Conservation (phyloP, 2,329 filamentous ascomycete genomes). For the Botryotinia narcissicola region DNA sequence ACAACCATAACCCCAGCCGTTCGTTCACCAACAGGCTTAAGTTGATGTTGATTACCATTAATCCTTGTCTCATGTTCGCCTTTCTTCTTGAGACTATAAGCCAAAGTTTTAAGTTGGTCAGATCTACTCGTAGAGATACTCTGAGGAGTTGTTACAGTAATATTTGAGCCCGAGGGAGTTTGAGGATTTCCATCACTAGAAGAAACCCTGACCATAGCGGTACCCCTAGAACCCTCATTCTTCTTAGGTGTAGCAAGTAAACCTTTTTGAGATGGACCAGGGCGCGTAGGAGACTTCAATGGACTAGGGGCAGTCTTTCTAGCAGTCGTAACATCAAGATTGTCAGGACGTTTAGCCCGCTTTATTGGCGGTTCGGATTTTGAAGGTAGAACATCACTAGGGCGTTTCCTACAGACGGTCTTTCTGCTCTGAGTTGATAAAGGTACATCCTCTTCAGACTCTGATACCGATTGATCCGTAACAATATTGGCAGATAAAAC, state of each 20-base stretch:
- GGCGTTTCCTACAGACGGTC: slow-evolving; percentile 30
- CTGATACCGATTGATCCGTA: slow-evolving; percentile 10
- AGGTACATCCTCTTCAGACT: slow-evolving; percentile 30
- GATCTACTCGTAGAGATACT: slow-evolving; percentile 29
- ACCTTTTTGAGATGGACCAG: slow-evolving; percentile 28
- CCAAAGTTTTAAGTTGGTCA: slow-evolving; percentile 22
- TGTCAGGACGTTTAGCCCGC: slow-evolving; percentile 39
- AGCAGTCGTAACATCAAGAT: slow-evolving; percentile 37
- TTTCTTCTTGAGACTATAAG: slow-evolving; percentile 36
- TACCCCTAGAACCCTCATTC: slow-evolving; percentile 39
- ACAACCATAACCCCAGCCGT: slow-evolving; percentile 33
- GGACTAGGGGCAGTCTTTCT: slow-evolving; percentile 40
- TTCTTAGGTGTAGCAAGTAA: slow-evolving; percentile 45
- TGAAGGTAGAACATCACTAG: slow-evolving; percentile 31
- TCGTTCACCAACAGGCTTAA: slow-evolving; percentile 23
- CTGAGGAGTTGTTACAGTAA: slow-evolving; percentile 32
- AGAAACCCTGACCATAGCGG: slow-evolving; percentile 42
- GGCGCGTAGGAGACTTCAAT: slow-evolving; percentile 39
- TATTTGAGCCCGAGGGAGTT: slow-evolving; percentile 40
- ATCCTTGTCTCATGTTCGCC: slow-evolving; percentile 35
- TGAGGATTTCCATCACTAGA: slow-evolving; percentile 42
- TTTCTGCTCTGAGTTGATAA: slow-evolving; percentile 16
- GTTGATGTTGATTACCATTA: slow-evolving; percentile 21
- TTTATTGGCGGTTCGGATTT: slow-evolving; percentile 36
- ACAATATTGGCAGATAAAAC: background rate